Conservation (phyloP, 106 monocot species). For the Dendrobium huoshanense region DNA sequence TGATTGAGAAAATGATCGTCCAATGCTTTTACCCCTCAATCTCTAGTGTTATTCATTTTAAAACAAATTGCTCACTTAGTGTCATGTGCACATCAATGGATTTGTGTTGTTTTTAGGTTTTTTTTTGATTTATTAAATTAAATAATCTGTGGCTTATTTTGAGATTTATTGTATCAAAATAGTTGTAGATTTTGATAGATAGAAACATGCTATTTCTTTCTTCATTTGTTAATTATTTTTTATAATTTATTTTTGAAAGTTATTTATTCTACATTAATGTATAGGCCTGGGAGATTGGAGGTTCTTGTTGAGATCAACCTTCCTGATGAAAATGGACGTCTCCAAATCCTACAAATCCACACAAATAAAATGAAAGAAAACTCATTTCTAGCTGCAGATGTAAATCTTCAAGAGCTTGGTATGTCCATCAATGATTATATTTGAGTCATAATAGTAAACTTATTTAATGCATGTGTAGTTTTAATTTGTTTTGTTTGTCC, state of each 20-base stretch:
- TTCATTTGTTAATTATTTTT: neutral
- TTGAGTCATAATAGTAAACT: neutral
- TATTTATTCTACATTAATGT: conserved; percentile 4
- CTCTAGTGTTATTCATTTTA: neutral
- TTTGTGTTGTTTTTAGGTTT: neutral
- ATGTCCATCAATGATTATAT: conserved; percentile 3
- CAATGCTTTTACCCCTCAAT: neutral
- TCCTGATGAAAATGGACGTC: conserved; percentile 97
- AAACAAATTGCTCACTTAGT: neutral
- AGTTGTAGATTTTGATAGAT: neutral
- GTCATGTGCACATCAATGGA: neutral
- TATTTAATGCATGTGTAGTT: neutral
- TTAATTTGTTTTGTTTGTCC: neutral
- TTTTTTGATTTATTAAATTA: neutral
- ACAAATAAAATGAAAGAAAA: conserved; percentile 97
- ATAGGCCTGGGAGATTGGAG: conserved; percentile 95
- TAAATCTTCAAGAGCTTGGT: too few relatives aligned
- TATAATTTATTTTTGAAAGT: neutral
- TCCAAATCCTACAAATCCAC: conserved; percentile 96
- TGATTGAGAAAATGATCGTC: neutral
- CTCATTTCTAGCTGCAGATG: too few relatives aligned
- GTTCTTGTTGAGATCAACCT: conserved; percentile 98
- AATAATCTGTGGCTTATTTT: neutral
- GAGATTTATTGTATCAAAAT: neutral
- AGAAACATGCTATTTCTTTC: neutral